Evolutionary conservation across 805 yeast species (phyloP).

Genomic region (Candida corydali): DNA sequence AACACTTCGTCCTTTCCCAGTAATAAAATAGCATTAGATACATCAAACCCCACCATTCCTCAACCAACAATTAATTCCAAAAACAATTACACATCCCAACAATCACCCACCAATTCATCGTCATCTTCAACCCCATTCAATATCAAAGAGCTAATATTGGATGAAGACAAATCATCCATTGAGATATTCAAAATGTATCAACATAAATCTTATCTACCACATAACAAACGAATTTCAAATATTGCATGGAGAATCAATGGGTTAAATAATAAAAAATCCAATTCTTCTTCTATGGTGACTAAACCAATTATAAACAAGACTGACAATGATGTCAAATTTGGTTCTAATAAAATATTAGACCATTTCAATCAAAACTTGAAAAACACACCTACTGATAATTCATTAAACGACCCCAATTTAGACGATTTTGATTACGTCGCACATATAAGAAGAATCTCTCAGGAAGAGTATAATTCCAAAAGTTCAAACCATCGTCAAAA

Average conservation of each 20-base stretch:
- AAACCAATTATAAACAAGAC: slow-evolving; percentile 8
- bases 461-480: slow-evolving; percentile 25
- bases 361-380: slow-evolving; percentile 1
- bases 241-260: slow-evolving; percentile 43
- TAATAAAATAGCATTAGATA: no score
- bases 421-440: slow-evolving; percentile 46
- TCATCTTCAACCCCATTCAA: slow-evolving; percentile 1
- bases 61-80: not conserved
- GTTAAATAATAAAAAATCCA: slow-evolving; percentile 1
- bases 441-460: slow-evolving; percentile 39
- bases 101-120: not conserved
- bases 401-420: slow-evolving; percentile 21
- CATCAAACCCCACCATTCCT: not conserved
- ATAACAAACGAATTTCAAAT: slow-evolving; percentile 38
- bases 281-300: not conserved
- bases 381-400: not conserved
- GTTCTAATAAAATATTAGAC: not conserved
- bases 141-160: slow-evolving; percentile 13
- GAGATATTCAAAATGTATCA: slow-evolving; percentile 39
- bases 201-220: slow-evolving; percentile 38
- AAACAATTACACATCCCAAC: not conserved
- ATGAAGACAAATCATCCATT: slow-evolving; percentile 33
- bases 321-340: slow-evolving; percentile 6
- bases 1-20: not conserved
- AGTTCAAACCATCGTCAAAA: slow-evolving; percentile 8